Conservation (phyloP, 306 rosid genomes). For the Spatholobus suberectus region DNA sequence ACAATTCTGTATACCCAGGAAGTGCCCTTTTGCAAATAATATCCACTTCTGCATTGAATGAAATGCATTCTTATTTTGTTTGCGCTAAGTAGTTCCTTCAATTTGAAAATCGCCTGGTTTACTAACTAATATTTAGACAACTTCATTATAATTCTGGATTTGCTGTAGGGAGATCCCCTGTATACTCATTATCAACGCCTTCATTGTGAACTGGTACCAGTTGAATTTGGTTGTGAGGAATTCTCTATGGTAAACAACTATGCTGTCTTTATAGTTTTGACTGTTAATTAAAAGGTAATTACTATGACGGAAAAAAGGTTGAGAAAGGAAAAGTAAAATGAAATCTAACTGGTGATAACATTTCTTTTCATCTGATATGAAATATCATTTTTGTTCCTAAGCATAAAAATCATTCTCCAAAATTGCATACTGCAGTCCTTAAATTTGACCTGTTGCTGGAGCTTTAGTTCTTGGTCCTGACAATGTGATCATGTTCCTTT, state of each 20-base stretch:
- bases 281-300: not conserved
- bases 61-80: slow-evolving; percentile 20
- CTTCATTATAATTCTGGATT: slow-evolving; percentile 30
- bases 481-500: not conserved
- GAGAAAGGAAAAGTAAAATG: slow-evolving; percentile 5
- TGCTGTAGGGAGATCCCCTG: slow-evolving; percentile 79
- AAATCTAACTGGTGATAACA: not conserved
- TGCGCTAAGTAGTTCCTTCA: slow-evolving; percentile 19
- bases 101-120: slow-evolving; percentile 28
- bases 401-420: not conserved
- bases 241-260: slow-evolving; percentile 74
- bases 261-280: slow-evolving; percentile 7
- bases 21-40: slow-evolving; percentile 7
- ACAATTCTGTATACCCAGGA: slow-evolving; percentile 24
- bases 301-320: not conserved
- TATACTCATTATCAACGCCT: slow-evolving; percentile 78
- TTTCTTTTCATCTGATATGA: slow-evolving; percentile 29
- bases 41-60: not conserved
- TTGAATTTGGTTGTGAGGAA: slow-evolving; percentile 65
- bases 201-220: slow-evolving; percentile 70
- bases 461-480: slow-evolving; percentile 35
- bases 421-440: not conserved
- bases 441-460: slow-evolving; percentile 22
- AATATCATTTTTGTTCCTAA: not conserved
- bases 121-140: slow-evolving; percentile 14